Base-by-base conservation (phyloP, 2,329 filamentous ascomycete genomes). In the Xylaria sp. region DNA sequence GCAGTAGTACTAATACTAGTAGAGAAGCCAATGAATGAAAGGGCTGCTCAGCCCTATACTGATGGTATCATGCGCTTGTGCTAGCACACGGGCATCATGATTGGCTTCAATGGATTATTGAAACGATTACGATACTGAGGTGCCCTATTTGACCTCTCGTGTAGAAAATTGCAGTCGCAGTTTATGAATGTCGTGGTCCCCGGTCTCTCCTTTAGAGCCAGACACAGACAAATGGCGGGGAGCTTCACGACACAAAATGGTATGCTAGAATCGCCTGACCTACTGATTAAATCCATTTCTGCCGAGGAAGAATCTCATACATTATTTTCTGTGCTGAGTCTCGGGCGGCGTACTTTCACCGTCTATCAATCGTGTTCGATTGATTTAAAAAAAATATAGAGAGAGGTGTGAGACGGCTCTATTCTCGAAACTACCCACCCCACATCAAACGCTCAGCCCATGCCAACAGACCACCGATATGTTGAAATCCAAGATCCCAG, bases 331-430 rank as follows among this genome's bases (percentile, higher is more conserved):
- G 59, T 63, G 51, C 68, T 58, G 62, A 65, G 37, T 52, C 25
- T 70, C 68, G 68, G 68, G 52, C 70, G 68, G 59, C 61, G 48
- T 55, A 34, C 57, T 63, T 44, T 28, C 39, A 56, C 54, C 18
- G 39, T 64, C 46, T 57, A 20, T 51, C 23, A 18, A 13, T 51
- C 8, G 15, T 48, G 64, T 62, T 59, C 44, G 56, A 28, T 62
- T 61, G 32, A 54, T 65, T 15, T 48, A 34, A 28, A 34, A 28
- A 28, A 28, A 58, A 65, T 63, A 56, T 50, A 61, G 61, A 55
- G 18, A 48, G 32, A 41, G 32, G 52, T 61, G 50, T 56, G 37
- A 61, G 37, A 41, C 44, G 23, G 34, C 56, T 41, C 18, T n/a
- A 37, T 54, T 48, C n/a, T 56, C 13, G 41, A 48, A 58, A 7